Conservation (phyloP, 805 yeast species). For the Starmera amethionina region DNA sequence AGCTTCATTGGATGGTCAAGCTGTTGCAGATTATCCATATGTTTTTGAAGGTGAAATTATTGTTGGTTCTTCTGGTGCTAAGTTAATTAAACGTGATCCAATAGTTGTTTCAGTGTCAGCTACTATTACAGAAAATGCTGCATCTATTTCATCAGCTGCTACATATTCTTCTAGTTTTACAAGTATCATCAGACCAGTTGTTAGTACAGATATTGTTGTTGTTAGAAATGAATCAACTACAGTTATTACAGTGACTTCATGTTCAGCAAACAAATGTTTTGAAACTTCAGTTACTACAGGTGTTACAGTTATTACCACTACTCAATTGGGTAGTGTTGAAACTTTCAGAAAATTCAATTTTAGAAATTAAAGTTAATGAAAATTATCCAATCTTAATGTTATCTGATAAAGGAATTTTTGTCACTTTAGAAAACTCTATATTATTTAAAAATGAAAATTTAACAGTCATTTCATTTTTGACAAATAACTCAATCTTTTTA, state of each 20-base stretch:
- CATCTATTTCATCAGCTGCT: conserved; percentile 10
- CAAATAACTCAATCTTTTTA: conserved; percentile 31
- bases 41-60: not conserved
- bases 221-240: conserved; percentile 21
- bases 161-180: conserved; percentile 11
- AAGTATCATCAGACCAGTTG: conserved; percentile 8
- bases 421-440: conserved; percentile 29
- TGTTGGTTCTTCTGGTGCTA: not conserved
- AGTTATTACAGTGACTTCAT: conserved; percentile 26
- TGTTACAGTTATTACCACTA: conserved; percentile 12
- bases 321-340: conserved; percentile 16
- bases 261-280: conserved; percentile 24
- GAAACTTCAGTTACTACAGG: conserved; percentile 23
- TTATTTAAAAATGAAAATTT: conserved; percentile 19
- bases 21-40: conserved; percentile 59
- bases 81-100: conserved; percentile 1
- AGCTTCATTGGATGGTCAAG: conserved; percentile 35
- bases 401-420: conserved; percentile 24
- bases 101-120: conserved; percentile 29
- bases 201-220: conserved; percentile 18
- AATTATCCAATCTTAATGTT: conserved; percentile 18
- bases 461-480: conserved; percentile 23
- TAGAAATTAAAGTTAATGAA: conserved; percentile 19
- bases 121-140: conserved; percentile 6
- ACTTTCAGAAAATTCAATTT: conserved; percentile 7